Evolutionary conservation across 208 protist genomes (phyloP).

Genomic region (Tritrichomonas musculus): DNA sequence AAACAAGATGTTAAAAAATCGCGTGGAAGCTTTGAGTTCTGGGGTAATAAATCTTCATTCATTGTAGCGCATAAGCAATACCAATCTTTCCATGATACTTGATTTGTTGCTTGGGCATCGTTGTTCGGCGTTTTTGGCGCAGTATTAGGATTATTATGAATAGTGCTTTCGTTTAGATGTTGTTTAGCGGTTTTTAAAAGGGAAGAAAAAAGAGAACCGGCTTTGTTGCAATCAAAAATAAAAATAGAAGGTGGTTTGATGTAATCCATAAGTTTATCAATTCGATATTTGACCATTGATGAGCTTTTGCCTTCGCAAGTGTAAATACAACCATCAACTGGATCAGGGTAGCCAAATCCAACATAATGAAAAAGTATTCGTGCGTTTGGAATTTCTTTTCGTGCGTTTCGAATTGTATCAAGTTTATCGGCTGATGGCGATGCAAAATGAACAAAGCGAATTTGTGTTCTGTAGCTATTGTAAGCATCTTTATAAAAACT

Average conservation of each 20-base stretch:
- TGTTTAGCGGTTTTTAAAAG: neutral
- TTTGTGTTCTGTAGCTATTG: neutral
- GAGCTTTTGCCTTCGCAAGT: neutral
- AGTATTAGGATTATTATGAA: no score
- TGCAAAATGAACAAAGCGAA: neutral
- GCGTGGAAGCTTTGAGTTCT: neutral
- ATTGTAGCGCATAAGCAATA: neutral
- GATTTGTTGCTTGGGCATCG: neutral
- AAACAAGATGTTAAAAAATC: slow-evolving; percentile 1
- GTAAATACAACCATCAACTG: neutral
- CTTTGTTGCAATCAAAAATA: slow-evolving; percentile 19
- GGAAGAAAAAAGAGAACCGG: neutral
- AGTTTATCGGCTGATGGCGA: neutral
- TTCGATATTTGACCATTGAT: neutral
- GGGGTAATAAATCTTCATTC: neutral
- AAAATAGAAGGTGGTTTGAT: neutral
- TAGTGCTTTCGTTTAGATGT: neutral
- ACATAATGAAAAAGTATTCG: neutral
- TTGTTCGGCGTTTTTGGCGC: neutral
- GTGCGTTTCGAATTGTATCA: neutral
- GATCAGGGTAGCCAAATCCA: neutral
- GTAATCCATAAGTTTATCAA: neutral
- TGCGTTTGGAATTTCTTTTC: neutral
- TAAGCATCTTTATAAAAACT: neutral
- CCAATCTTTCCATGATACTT: neutral